A percentile compares a stretch with the other conserved stretches of the same genome.
Evolutionary conservation across 2,329 filamentous ascomycete genomes (phyloP).

Genomic region (Cladosporium oxysporum): DNA sequence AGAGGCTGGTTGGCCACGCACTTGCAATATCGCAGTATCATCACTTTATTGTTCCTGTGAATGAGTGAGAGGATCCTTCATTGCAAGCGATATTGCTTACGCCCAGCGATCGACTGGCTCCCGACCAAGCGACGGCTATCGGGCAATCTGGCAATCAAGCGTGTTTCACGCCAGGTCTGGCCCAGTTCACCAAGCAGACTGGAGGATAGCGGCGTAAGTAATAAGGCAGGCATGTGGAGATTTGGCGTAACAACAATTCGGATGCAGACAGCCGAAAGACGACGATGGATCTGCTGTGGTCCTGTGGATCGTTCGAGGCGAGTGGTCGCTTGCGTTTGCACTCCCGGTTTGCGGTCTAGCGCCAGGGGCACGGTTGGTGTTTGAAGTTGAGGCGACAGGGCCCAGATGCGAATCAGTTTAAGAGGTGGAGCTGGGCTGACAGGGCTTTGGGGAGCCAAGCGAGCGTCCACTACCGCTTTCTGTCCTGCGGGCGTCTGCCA

Average conservation of each 20-base stretch:
- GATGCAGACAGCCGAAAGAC: slow-evolving; percentile 5
- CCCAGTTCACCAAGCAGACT: slow-evolving; percentile 1
- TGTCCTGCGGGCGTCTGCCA: neutral
- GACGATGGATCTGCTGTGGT: neutral
- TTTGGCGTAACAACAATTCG: slow-evolving; percentile 17
- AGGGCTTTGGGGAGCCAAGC: slow-evolving; percentile 1
- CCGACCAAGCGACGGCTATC: neutral
- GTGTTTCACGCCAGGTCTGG: slow-evolving; percentile 8
- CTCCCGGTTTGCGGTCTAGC: slow-evolving; percentile 12
- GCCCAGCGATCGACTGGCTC: neutral
- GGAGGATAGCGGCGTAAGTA: slow-evolving; percentile 1
- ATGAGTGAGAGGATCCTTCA: neutral
- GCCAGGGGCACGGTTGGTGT: slow-evolving; percentile 17
- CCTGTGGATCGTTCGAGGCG: neutral
- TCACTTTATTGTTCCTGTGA: neutral
- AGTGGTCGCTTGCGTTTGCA: slow-evolving; percentile 1
- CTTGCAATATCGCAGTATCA: neutral
- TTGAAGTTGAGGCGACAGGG: slow-evolving; percentile 4
- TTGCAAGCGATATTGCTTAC: neutral
- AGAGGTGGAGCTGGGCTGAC: slow-evolving; percentile 12
- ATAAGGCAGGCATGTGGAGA: slow-evolving; percentile 8
- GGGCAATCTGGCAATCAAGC: neutral
- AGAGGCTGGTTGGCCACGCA: neutral
- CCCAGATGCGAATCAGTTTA: slow-evolving; percentile 13
- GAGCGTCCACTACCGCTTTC: slow-evolving; percentile 1